phyloP scores from a whole-genome alignment of 75 land plant species.

The Selaginella tamariscina region DNA sequence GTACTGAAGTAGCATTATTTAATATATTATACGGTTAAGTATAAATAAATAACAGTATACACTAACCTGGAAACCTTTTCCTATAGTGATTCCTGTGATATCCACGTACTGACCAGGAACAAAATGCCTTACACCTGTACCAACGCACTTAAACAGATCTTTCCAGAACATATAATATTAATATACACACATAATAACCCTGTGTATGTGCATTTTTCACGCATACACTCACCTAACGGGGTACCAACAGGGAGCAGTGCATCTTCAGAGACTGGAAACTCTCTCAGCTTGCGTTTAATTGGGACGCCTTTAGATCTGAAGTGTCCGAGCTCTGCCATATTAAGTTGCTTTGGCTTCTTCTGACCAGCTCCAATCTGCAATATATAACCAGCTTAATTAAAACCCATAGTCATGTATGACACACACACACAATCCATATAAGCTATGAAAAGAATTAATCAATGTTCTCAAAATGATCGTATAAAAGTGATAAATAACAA shows the following conservation, averaged over 20 bases:
- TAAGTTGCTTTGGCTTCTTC: constrained; percentile 85
- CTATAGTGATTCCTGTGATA: constrained; percentile 65
- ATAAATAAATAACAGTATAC: neutral
- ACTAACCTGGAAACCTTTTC: constrained; percentile 96
- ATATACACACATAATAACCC: no score
- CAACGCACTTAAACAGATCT: no score
- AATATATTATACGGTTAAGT: no score
- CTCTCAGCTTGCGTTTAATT: constrained; percentile 70
- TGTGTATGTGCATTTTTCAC: no score
- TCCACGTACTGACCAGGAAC: constrained; percentile 90
- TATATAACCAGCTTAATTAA: constrained; percentile 16
- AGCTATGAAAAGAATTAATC: neutral
- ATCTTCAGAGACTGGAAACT: constrained; percentile 91
- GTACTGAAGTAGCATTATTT: no score
- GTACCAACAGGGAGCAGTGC: constrained; percentile 86
- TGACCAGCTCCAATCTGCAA: constrained; percentile 83
- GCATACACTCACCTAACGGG: no score
- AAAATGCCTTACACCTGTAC: constrained; percentile 92
- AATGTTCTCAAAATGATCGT: neutral
- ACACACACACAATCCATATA: neutral
- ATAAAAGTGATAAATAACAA: no score
- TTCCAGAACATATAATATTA: no score
- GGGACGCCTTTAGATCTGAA: constrained; percentile 85
- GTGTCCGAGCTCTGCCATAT: constrained; percentile 76
- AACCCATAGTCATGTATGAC: no score